Percentiles rank a stretch among this genome's conserved stretches.
These are phyloP conservation scores for Cubamyces lactineus DNA, from an alignment of 768 basidiomycete species.

Conservation along the genomic window DNA sequence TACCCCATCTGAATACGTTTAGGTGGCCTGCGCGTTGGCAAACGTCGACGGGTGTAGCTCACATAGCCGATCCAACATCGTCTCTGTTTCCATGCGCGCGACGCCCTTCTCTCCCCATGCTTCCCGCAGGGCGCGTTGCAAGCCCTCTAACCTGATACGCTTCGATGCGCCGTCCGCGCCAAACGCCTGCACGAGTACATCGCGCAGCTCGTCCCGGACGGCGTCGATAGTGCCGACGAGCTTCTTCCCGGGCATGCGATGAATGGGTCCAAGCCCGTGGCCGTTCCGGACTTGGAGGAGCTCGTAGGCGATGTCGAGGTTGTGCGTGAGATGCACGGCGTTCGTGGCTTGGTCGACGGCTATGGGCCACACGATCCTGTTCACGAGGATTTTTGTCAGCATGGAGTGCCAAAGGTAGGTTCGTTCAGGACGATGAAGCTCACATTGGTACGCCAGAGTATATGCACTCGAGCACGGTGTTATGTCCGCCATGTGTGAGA, in stretches of 20 bases:
- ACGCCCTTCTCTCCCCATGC: constrained; percentile 12
- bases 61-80: constrained; percentile 2
- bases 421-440: background rate
- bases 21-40: background rate
- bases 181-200: constrained; percentile 26
- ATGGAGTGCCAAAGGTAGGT: background rate
- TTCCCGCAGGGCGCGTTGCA: background rate
- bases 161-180: constrained; percentile 32
- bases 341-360: constrained; percentile 27
- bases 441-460: constrained; percentile 27
- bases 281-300: constrained; percentile 29
- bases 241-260: constrained; percentile 16
- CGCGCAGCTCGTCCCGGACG: constrained; percentile 23
- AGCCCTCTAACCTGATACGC: constrained; percentile 20
- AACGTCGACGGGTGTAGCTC: background rate
- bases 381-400: background rate
- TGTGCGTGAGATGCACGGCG: constrained; percentile 23
- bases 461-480: constrained; percentile 28
- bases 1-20: too few relatives aligned
- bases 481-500: constrained; percentile 23
- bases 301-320: constrained; percentile 33
- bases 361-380: constrained; percentile 34
- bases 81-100: background rate
- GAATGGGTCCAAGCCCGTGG: constrained; percentile 1
- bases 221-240: constrained; percentile 31